Evolutionary conservation across 768 basidiomycete species (phyloP).

Genomic region (Rhizopogon roseolus): DNA sequence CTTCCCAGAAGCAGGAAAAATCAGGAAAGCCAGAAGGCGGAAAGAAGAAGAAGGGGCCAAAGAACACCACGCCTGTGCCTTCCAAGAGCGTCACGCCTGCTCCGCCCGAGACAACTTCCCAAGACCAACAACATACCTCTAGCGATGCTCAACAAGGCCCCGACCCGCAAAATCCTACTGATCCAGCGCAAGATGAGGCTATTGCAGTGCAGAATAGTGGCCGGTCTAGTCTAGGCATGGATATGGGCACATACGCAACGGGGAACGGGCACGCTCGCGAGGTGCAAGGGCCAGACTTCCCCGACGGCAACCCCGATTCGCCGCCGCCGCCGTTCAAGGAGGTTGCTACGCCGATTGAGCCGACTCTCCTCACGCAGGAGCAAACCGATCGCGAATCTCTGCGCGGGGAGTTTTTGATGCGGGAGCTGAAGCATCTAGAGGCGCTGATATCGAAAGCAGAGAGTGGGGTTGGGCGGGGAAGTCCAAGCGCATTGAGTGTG

Average conservation of each 20-base stretch:
- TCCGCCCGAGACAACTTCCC: neutral
- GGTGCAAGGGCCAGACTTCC: neutral
- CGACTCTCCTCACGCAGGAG: neutral
- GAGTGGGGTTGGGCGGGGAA: neutral
- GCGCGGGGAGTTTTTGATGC: neutral
- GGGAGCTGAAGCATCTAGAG: neutral
- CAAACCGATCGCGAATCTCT: neutral
- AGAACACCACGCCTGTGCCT: neutral
- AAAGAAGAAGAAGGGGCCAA: neutral
- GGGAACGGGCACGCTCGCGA: neutral
- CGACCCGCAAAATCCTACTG: neutral
- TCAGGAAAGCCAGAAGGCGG: neutral
- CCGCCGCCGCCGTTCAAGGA: conserved; percentile 26
- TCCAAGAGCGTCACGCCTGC: neutral
- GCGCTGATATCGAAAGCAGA: neutral
- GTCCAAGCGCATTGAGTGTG: neutral
- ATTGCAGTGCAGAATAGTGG: neutral
- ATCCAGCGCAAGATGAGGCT: neutral
- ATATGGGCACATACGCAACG: neutral
- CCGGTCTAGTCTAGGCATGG: neutral
- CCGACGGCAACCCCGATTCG: conserved; percentile 4
- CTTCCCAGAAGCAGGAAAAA: neutral
- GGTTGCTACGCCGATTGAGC: conserved; percentile 4
- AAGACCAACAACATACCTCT: conserved; percentile 1
- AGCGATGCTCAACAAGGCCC: neutral